phyloP scores from a whole-genome alignment of 768 basidiomycete genomes.

The Cubamyces sp. region DNA sequence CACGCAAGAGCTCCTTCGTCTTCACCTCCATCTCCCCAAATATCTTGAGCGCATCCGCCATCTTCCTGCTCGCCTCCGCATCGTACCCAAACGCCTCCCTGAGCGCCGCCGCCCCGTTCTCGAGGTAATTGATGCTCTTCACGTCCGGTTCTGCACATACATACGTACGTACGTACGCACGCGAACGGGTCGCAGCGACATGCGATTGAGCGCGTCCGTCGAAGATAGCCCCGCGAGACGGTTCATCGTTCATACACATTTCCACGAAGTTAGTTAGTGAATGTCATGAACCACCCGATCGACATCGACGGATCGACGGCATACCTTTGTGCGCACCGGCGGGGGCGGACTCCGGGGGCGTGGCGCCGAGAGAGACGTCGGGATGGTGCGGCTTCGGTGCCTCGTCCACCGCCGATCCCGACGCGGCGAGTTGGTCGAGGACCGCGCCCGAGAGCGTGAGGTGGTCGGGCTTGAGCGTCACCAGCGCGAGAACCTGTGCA shows the following conservation, averaged over 20 bases:
- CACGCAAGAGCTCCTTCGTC: conserved; percentile 39
- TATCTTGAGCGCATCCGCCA: conserved; percentile 48
- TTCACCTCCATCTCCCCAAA: conserved; percentile 49
- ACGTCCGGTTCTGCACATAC: conserved; percentile 6
- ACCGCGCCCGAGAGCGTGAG: conserved; percentile 47
- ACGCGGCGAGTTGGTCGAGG: conserved; percentile 42
- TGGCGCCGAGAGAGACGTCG: not conserved
- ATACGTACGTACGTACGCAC: too few species aligned
- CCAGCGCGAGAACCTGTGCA: conserved; percentile 45
- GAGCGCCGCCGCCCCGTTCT: conserved; percentile 38
- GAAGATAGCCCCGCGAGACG: too few species aligned
- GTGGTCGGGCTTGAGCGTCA: conserved; percentile 45
- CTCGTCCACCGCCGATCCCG: not conserved
- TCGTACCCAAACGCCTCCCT: conserved; percentile 43
- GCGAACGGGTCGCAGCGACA: too few species aligned
- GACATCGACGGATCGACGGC: not conserved
- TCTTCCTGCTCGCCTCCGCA: conserved; percentile 45
- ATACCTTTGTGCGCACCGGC: conserved; percentile 6
- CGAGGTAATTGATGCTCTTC: conserved; percentile 40
- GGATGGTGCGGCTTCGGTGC: conserved; percentile 17
- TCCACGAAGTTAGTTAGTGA: too few species aligned
- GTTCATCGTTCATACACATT: too few species aligned
- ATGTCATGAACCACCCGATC: too few species aligned
- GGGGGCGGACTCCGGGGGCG: not conserved
- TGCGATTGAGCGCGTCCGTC: too few species aligned